Conservation (phyloP, 805 yeast species). For the Saturnispora zaruensis region DNA sequence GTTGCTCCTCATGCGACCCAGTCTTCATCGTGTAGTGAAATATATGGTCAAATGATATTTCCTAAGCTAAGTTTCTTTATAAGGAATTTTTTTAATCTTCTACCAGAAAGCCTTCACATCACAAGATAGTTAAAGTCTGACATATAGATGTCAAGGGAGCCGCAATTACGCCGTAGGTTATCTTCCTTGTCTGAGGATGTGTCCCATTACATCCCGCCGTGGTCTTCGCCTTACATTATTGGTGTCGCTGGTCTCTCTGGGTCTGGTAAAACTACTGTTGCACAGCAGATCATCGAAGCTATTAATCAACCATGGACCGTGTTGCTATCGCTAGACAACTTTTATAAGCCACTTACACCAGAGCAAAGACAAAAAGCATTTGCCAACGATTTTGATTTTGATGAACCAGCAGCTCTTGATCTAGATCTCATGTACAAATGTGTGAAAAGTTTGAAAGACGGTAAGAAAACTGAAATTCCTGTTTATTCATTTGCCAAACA, state of each 20-base stretch:
- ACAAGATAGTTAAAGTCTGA: neutral
- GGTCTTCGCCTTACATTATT: slow-evolving; percentile 78
- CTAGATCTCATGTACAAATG: slow-evolving; percentile 60
- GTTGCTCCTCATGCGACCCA: neutral
- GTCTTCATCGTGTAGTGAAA: neutral
- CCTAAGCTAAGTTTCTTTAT: neutral
- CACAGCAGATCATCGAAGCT: slow-evolving; percentile 69
- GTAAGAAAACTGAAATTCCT: slow-evolving; percentile 60
- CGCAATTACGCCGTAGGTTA: slow-evolving; percentile 1
- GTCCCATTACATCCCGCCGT: slow-evolving; percentile 60
- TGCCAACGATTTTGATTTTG: slow-evolving; percentile 70
- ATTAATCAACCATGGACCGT: slow-evolving; percentile 92
- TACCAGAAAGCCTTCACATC: neutral
- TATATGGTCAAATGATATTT: neutral
- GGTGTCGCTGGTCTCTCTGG: slow-evolving; percentile 87
- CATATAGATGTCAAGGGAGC: neutral
- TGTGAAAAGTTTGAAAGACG: slow-evolving; percentile 59
- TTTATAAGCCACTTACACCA: slow-evolving; percentile 63
- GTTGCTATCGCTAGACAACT: slow-evolving; percentile 80
- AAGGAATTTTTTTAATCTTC: neutral
- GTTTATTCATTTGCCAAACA: slow-evolving; percentile 61
- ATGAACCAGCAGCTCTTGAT: slow-evolving; percentile 78
- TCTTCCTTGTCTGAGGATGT: slow-evolving; percentile 11
- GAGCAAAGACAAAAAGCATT: slow-evolving; percentile 62
- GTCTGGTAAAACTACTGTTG: slow-evolving; percentile 90